Evolutionary conservation across 2,329 filamentous ascomycete genomes (phyloP), one percentile per base, ranked within the genome.

Genomic region (Truncatella angustata): DNA sequence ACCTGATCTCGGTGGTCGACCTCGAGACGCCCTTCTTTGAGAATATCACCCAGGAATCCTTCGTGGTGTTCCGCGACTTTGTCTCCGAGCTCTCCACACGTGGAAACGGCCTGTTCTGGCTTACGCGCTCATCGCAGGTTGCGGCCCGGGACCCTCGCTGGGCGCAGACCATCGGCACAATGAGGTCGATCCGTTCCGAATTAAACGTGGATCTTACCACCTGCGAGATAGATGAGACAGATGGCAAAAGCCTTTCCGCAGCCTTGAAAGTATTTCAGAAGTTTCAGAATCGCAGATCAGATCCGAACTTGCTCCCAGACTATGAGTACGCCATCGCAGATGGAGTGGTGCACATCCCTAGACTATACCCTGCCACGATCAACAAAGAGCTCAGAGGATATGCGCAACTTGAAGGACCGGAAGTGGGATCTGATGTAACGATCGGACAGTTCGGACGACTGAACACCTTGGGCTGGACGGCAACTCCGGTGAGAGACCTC

Each of bases 361-460:
- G 36, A 20, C 20, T 18, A 16, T 10, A 16, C 11, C 36, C 36
- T 20, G 11, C 20, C n/a, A 40, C 36, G n/a, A 16, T 40, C 20
- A 10, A 20, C n/a, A n/a, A n/a, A n/a, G 36, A 18, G n/a, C n/a
- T 14, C 16, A 20, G 20, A 16, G 36, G 36, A 21, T 10, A 40
- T 14, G 18, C 20, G 16, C 14, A 40, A 20, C 11, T 10, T 18
- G 36, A 40, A 7, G 20, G 11, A 18, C n/a, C 18, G n/a, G 20
- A 40, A 10, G 20, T 10, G 14, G 36, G 20, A 16, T 14, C 5
- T 23, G 28, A 14, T 32, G 14, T 2, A 7, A 40, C 36, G 20
- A 40, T 5, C 50, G 52, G 16, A 52, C 56, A 21, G 57, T 50
- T 3, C 57, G 58, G 4, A 35, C 59, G 21, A 60, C 58, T 23